Percentiles rank a stretch among this genome's conserved stretches.
Conservation (phyloP, 108 stramenopile species). For the Nannochloropsis gaditana region DNA sequence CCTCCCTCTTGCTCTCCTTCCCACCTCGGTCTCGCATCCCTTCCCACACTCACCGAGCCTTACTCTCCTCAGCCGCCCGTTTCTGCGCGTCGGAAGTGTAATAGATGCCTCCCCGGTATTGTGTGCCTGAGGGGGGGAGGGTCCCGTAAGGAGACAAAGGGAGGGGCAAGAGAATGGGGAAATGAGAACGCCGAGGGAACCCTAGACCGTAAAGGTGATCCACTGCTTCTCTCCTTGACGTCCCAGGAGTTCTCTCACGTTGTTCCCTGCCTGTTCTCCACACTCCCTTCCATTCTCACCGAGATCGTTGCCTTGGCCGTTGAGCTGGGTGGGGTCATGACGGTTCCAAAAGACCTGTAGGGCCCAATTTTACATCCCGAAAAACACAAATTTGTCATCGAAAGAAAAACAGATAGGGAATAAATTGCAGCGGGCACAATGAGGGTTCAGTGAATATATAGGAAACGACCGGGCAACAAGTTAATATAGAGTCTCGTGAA, state of each 20-base stretch:
- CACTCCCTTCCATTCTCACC: background rate
- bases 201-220: background rate
- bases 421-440: background rate
- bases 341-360: constrained; percentile 21
- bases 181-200: background rate
- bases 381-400: background rate
- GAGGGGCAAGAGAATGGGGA: background rate
- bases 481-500: too few species aligned
- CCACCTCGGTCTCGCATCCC: background rate
- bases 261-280: background rate
- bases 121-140: constrained; percentile 9
- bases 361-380: background rate
- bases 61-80: background rate
- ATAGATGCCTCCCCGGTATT: constrained; percentile 21
- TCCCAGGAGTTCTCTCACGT: too few species aligned
- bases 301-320: constrained; percentile 18
- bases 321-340: background rate
- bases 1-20: background rate
- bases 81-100: constrained; percentile 21
- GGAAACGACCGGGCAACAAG: background rate
- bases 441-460: background rate
- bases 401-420: background rate
- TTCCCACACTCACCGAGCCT: background rate
- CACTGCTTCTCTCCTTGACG: background rate
- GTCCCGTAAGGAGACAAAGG: background rate